Evolutionary conservation across 73 alveolate species (phyloP).

Genomic region (Symbiodinium natans): DNA sequence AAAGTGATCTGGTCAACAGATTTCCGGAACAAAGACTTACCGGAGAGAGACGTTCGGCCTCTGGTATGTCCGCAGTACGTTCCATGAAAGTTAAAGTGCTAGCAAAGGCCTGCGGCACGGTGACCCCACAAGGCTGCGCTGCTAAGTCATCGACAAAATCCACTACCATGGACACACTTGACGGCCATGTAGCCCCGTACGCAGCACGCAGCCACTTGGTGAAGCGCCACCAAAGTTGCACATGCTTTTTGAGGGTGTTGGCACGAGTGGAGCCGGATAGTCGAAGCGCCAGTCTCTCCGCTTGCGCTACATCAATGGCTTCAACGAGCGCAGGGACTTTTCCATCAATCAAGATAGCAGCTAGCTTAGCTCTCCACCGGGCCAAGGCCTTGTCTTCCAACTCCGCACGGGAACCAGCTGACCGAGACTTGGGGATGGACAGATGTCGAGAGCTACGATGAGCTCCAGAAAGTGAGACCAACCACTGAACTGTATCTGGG

Average conservation of each 20-base stretch:
- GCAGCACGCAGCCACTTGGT: constrained; percentile 14
- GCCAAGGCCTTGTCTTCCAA: not conserved
- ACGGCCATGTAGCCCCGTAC: not conserved
- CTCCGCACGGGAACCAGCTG: not conserved
- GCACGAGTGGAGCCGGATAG: not conserved
- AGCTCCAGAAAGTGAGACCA: not conserved
- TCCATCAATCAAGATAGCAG: not conserved
- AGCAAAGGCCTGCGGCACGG: constrained; percentile 29
- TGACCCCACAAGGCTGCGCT: constrained; percentile 43
- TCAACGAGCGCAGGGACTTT: not conserved
- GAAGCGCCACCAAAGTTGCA: constrained; percentile 15
- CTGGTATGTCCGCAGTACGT: not conserved
- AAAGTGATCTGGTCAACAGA: too few relatives aligned
- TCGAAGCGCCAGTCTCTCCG: not conserved
- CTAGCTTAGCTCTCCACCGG: not conserved
- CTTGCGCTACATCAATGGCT: not conserved
- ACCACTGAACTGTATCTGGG: not conserved
- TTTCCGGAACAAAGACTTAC: not conserved
- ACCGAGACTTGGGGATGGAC: not conserved
- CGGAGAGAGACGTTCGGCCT: not conserved
- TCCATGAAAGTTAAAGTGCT: not conserved
- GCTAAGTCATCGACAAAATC: constrained; percentile 30
- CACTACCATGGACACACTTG: not conserved
- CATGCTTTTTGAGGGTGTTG: constrained; percentile 18
- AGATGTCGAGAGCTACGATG: not conserved